Evolutionary conservation across 768 basidiomycete species (phyloP), one percentile per base, ranked within the genome.

Genomic region (Mycena vulgaris): DNA sequence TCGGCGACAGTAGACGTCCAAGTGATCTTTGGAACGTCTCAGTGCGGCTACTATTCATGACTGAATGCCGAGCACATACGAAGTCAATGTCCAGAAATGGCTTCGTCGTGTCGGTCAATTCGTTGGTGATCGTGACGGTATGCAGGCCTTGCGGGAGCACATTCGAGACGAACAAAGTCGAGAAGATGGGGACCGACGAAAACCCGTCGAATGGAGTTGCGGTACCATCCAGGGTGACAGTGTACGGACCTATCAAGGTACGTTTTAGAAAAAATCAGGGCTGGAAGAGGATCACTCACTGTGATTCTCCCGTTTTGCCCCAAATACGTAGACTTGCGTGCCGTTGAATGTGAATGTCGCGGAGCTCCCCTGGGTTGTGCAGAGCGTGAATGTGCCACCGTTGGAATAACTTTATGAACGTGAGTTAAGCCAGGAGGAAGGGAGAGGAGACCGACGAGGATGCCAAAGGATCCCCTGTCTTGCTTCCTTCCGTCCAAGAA

Each of bases 301-400:
- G 56, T 84, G 82, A 47, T 84, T 83, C 7, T 25, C 0, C n/a
- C 83, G 77, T 21, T 78, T 79, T 3, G 83, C 82, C 4, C 83
- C 83, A 35, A 78, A 82, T n/a, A 83, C 71, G 76, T 75, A 83
- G 47, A 84, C 52, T 17, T 71, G 74, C 5, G 80, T 80, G n/a
- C 83, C 83, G 31, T 80, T 82, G 73, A 83, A 84, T 52, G 45
- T 61, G 60, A 83, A 75, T 0, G 72, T 71, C 4, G 64, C 79
- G 14, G 55, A 37, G 14, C 80, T 80, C 17, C 75, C 74, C 19
- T 79, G 73, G 0, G 76, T 73, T 23, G 79, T 79, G 58, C 79
- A 81, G 19, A 70, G 78, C 19, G 80, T 76, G 40, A 83, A 84
- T 5, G 82, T 83, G 16, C 76, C 79, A 27, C 70, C 23, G 25